Conservation (phyloP, 805 yeast genomes). For the Suhomyces prunicola region DNA sequence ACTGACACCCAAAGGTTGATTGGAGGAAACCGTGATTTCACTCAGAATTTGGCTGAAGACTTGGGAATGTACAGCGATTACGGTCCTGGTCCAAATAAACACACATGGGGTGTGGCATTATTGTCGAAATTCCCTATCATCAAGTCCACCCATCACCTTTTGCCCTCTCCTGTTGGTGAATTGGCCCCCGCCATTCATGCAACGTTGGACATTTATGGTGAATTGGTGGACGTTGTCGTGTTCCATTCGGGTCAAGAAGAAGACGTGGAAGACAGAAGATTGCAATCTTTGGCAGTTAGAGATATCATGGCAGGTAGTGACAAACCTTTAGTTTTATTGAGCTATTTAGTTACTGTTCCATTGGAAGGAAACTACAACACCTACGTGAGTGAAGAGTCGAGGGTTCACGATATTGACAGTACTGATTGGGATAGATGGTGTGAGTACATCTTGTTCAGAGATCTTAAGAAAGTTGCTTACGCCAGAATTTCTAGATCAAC, state of each 20-base stretch:
- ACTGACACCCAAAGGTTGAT: slow-evolving; percentile 90
- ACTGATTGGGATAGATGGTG: slow-evolving; percentile 98
- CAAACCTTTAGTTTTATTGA: slow-evolving; percentile 80
- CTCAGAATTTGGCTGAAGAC: slow-evolving; percentile 88
- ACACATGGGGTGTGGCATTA: slow-evolving; percentile 96
- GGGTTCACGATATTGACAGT: slow-evolving; percentile 92
- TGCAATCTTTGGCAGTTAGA: slow-evolving; percentile 75
- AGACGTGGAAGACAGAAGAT: slow-evolving; percentile 87
- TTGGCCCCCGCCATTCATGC: slow-evolving; percentile 98
- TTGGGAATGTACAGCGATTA: slow-evolving; percentile 92
- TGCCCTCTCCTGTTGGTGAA: slow-evolving; percentile 98
- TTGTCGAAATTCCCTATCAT: slow-evolving; percentile 92
- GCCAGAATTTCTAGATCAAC: slow-evolving; percentile 92
- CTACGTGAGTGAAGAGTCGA: slow-evolving; percentile 76
- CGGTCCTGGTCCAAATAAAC: slow-evolving; percentile 97
- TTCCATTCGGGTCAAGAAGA: slow-evolving; percentile 99
- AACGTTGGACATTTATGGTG: slow-evolving; percentile 87
- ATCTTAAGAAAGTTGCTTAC: slow-evolving; percentile 82
- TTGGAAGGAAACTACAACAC: slow-evolving; percentile 87
- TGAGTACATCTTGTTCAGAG: slow-evolving; percentile 88
- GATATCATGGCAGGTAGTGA: slow-evolving; percentile 78
- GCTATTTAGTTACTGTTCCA: slow-evolving; percentile 89
- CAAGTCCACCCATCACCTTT: slow-evolving; percentile 82
- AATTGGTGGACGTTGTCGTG: slow-evolving; percentile 84
- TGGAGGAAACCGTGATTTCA: slow-evolving; percentile 93